Evolutionary conservation across 352 stramenopile genomes (phyloP).

Genomic region (Blastocystis sp.): DNA sequence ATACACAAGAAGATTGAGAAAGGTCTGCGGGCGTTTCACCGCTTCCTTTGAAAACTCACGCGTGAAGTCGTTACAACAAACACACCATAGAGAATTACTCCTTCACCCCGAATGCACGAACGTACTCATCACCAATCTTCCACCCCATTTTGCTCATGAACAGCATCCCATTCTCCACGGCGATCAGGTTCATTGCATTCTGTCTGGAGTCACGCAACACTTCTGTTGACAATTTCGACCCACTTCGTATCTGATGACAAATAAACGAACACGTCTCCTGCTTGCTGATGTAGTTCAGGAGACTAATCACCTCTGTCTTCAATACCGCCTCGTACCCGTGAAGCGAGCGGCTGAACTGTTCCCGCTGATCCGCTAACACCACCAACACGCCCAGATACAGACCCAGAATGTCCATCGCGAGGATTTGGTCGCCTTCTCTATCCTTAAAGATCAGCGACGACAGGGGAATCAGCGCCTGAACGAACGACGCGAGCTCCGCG

Average conservation of each 20-base stretch:
- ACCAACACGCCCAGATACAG: slow-evolving; percentile 12
- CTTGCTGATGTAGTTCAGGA: slow-evolving; percentile 45
- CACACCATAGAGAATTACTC: not conserved
- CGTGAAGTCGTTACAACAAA: not conserved
- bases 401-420: not conserved
- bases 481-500: not conserved
- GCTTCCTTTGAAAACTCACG: not conserved
- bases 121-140: slow-evolving; percentile 51
- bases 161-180: slow-evolving; percentile 46
- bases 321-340: slow-evolving; percentile 17
- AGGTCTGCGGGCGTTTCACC: not conserved
- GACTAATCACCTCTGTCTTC: slow-evolving; percentile 38
- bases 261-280: slow-evolving; percentile 1
- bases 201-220: not conserved
- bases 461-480: not conserved
- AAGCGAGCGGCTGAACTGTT: not conserved
- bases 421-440: not conserved
- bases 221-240: not conserved
- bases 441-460: not conserved
- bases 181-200: not conserved
- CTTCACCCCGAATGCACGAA: slow-evolving; percentile 32
- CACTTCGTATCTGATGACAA: not conserved
- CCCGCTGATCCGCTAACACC: not conserved
- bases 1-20: not conserved
- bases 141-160: slow-evolving; percentile 54